Evolutionary conservation across 495 filamentous ascomycete genomes (phyloP).

Genomic region (Tuber melanosporum): DNA sequence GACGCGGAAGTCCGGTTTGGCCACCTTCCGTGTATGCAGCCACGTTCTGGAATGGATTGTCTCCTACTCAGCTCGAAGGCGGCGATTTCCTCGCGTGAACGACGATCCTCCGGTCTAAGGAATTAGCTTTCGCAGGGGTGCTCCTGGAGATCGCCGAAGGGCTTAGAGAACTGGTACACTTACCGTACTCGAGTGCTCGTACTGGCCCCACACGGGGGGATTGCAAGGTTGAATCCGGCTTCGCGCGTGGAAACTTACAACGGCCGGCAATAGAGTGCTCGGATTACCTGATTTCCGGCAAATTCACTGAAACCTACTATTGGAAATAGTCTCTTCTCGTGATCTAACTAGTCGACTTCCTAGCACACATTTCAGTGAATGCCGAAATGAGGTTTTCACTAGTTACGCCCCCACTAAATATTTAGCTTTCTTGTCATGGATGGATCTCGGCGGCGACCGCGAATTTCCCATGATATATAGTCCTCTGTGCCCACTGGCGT

Average conservation of each 20-base stretch:
- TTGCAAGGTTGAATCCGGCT: constrained; percentile 16
- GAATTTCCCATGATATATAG: no score
- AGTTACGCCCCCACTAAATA: no score
- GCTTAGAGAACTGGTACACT: constrained; percentile 13
- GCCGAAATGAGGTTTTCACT: no score
- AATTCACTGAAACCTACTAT: constrained; percentile 22
- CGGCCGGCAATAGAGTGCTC: constrained; percentile 15
- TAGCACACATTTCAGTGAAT: no score
- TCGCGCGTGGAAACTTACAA: constrained; percentile 14
- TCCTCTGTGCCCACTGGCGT: no score
- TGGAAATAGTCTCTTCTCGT: no score
- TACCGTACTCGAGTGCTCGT: constrained; percentile 11
- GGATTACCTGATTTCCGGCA: constrained; percentile 22
- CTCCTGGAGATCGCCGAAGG: background rate
- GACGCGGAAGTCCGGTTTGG: constrained; percentile 18
- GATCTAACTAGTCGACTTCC: no score
- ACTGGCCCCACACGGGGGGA: constrained; percentile 19
- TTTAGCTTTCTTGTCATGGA: no score
- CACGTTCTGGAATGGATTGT: constrained; percentile 17
- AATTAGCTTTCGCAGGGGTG: background rate
- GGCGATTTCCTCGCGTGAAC: background rate
- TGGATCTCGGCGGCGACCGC: no score
- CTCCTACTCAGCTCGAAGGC: constrained; percentile 26
- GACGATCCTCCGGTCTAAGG: constrained; percentile 12
- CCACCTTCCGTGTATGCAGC: constrained; percentile 16